Percentiles rank a stretch among this genome's conserved stretches.
Conservation (phyloP, 305 asterid species). For the Fraxinus dipetala region DNA sequence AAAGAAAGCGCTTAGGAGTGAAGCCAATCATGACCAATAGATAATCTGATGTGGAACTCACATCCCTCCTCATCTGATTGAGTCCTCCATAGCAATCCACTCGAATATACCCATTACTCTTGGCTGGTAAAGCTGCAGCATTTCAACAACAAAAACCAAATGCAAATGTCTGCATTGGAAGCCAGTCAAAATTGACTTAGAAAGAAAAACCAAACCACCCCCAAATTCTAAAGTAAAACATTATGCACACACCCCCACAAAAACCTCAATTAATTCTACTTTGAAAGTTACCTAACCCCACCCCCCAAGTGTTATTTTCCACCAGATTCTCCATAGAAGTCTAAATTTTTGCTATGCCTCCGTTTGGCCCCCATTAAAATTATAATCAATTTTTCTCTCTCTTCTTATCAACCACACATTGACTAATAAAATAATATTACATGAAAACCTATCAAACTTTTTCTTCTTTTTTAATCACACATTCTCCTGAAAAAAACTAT, state of each 20-base stretch:
- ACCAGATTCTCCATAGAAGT: background rate
- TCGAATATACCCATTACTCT: conserved; percentile 83
- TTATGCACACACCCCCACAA: conserved; percentile 2
- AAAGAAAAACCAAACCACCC: conserved; percentile 32
- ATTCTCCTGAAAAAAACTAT: too few species aligned
- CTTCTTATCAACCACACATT: background rate
- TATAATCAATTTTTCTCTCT: too few species aligned
- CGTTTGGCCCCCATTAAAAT: too few species aligned
- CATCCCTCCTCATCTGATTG: conserved; percentile 99
- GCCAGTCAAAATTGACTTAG: conserved; percentile 63
- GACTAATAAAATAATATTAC: too few species aligned
- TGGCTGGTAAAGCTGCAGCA: conserved; percentile 92
- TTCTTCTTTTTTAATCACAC: background rate
- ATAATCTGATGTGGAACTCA: conserved; percentile 37
- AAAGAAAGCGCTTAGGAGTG: background rate
- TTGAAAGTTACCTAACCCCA: background rate
- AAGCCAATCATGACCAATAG: conserved; percentile 3
- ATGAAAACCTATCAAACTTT: too few species aligned
- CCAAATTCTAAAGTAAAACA: conserved; percentile 15
- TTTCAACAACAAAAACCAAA: conserved; percentile 90
- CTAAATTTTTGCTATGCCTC: background rate
- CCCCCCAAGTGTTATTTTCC: background rate
- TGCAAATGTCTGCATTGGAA: conserved; percentile 84
- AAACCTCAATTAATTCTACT: background rate
- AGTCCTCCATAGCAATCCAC: conserved; percentile 99